A percentile compares a stretch with the other conserved stretches of the same genome.
Evolutionary conservation across 179 eudicot genomes (phyloP).

Genomic region (Patellifolia procumbens): DNA sequence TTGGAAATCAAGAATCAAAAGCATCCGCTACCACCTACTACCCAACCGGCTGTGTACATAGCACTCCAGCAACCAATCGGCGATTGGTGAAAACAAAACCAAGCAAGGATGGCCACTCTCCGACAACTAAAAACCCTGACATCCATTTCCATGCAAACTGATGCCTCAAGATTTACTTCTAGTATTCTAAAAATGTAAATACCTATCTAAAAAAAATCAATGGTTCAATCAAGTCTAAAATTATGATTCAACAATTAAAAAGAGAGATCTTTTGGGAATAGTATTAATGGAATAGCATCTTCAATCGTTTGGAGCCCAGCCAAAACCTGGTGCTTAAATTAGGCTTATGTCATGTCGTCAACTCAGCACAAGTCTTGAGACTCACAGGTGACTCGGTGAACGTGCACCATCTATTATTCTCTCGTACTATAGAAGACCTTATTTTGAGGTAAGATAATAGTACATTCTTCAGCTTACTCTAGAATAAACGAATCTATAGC

Average conservation of each 20-base stretch:
- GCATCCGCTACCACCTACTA: too few relatives aligned
- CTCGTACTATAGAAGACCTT: too few relatives aligned
- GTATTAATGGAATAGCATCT: neutral
- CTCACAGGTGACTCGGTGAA: neutral
- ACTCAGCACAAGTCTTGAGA: neutral
- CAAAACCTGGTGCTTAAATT: neutral
- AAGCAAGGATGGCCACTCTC: neutral
- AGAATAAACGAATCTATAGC: too few relatives aligned
- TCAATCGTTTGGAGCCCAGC: neutral
- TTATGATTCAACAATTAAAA: neutral
- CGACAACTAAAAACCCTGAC: neutral
- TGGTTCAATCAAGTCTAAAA: neutral
- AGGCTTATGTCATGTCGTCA: neutral
- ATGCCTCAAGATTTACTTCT: neutral
- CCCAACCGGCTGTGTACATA: neutral
- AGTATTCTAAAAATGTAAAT: neutral
- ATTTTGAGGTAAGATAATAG: too few relatives aligned
- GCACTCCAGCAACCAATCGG: neutral
- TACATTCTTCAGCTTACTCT: too few relatives aligned
- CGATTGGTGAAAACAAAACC: neutral
- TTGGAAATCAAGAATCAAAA: too few relatives aligned
- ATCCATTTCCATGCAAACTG: neutral
- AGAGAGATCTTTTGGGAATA: neutral
- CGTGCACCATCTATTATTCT: too few relatives aligned
- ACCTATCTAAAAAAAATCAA: neutral